Percentiles rank a stretch among this genome's conserved stretches.
These are phyloP conservation scores for Curvularia verruculosa DNA, from an alignment of 2,329 filamentous ascomycete species.

Conservation along the genomic window DNA sequence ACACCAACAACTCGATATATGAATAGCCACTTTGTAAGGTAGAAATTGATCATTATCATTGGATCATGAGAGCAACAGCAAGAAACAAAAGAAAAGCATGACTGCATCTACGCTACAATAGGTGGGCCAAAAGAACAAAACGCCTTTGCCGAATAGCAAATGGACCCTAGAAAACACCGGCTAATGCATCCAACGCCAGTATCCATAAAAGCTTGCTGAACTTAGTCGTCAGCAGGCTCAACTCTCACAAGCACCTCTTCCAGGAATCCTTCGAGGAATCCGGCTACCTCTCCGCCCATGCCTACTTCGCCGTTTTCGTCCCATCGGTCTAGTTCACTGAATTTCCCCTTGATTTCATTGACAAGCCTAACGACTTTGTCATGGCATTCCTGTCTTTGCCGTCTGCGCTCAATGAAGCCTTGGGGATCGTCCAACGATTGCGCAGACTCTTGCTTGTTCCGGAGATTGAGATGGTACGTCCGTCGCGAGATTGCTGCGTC, in stretches of 20 bases:
- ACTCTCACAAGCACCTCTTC: slow-evolving; percentile 94
- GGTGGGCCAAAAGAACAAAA: not conserved
- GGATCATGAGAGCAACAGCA: not conserved
- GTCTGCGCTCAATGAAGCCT: slow-evolving; percentile 38
- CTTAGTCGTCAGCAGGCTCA: slow-evolving; percentile 76
- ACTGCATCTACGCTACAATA: not conserved
- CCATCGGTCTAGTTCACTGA: slow-evolving; percentile 87
- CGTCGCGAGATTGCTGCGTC: slow-evolving; percentile 89
- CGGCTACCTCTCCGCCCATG: slow-evolving; percentile 89
- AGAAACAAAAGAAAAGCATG: not conserved
- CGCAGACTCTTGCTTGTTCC: slow-evolving; percentile 44
- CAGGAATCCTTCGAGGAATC: slow-evolving; percentile 87
- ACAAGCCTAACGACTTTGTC: slow-evolving; percentile 83
- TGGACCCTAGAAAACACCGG: slow-evolving; percentile 1
- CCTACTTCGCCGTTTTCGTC: slow-evolving; percentile 87
- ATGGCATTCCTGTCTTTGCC: slow-evolving; percentile 67
- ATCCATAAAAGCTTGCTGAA: not conserved
- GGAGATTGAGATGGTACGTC: slow-evolving; percentile 61
- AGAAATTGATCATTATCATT: not conserved
- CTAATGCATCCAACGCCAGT: slow-evolving; percentile 2
- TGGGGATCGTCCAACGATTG: slow-evolving; percentile 65
- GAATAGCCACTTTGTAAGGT: not conserved
- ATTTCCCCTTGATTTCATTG: slow-evolving; percentile 79
- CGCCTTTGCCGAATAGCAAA: slow-evolving; percentile 8
- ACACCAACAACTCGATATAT: not conserved